phyloP scores from a whole-genome alignment of 2,329 filamentous ascomycete species.

The Cordyceps javanica region DNA sequence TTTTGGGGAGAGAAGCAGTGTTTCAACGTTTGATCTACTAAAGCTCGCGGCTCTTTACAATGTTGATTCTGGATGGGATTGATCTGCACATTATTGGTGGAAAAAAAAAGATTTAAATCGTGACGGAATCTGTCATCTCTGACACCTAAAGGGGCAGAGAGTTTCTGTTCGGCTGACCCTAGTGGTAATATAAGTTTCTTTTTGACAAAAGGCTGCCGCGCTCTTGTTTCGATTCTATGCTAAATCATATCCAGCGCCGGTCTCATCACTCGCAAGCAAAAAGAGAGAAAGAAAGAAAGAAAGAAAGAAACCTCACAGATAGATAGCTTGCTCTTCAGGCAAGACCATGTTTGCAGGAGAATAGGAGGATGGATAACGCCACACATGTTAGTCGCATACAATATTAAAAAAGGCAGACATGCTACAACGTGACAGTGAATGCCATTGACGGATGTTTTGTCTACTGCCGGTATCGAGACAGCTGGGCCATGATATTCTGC shows the following conservation, averaged over 20 bases:
- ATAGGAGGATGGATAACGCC: background rate
- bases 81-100: background rate
- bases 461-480: constrained; percentile 59
- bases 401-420: background rate
- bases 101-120: background rate
- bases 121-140: background rate
- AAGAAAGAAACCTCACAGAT: background rate
- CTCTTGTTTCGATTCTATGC: background rate
- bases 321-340: background rate
- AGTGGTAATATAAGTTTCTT: background rate
- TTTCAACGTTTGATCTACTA: no score
- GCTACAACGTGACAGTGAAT: background rate
- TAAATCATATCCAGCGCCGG: background rate
- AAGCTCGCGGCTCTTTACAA: no score
- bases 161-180: background rate
- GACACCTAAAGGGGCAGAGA: background rate
- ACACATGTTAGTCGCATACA: background rate
- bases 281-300: background rate
- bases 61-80: no score
- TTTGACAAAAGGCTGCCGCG: background rate
- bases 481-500: constrained; percentile 68
- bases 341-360: background rate
- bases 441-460: background rate
- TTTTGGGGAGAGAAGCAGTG: no score
- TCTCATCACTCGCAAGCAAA: no score